Evolutionary conservation across 2,329 filamentous ascomycete genomes (phyloP), one percentile per base, ranked within the genome.

Genomic region (Fusarium succisae): DNA sequence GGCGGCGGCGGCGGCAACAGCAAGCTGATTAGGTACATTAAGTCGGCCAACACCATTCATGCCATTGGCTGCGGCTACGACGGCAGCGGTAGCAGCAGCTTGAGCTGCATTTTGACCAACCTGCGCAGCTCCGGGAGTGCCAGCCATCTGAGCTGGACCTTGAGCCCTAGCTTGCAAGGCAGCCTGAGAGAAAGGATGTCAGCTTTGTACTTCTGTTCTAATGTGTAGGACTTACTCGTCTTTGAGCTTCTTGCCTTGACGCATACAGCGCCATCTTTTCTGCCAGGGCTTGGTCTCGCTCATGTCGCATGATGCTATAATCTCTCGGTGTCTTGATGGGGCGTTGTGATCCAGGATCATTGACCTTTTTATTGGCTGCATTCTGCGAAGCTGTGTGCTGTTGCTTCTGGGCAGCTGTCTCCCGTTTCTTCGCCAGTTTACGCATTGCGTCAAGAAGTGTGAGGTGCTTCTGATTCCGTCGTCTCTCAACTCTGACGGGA

Each of bases 401-500:
- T 80, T 96, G 94, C 85, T 98, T 98, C 80, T 96, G 94, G 35
- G 91, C 86, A 32, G 90, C 88, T 17, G 93, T 93, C 83, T 99
- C 96, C 32, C 96, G 91, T 83, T 98, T 98, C 86, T 98, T 97
- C 2, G 95, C 95, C 54, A 98, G 83, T 81, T 98, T 99, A 47
- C 95, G 91, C 94, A 98, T 98, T 7, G 94, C 94, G 82, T 98
- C 96, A 75, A 99, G 92, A 78, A 98, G 88, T 51, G 93, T 93
- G 65, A 98, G 86, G 79, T 98, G 94, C 79, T 95, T 94, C 72
- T 95, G 93, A 73, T 94, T 94, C 73, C 94, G 91, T 63, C 95
- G 91, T 70, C 95, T 91, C 79, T 98, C 96, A 11, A 99, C 96
- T 58, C 94, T 89, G 38, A 96, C 85, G 7, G 96, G 95, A 2